Evolutionary conservation across 2,329 filamentous ascomycete genomes (phyloP), one percentile per base, ranked within the genome.

Genomic region (Aspergillus fructus): DNA sequence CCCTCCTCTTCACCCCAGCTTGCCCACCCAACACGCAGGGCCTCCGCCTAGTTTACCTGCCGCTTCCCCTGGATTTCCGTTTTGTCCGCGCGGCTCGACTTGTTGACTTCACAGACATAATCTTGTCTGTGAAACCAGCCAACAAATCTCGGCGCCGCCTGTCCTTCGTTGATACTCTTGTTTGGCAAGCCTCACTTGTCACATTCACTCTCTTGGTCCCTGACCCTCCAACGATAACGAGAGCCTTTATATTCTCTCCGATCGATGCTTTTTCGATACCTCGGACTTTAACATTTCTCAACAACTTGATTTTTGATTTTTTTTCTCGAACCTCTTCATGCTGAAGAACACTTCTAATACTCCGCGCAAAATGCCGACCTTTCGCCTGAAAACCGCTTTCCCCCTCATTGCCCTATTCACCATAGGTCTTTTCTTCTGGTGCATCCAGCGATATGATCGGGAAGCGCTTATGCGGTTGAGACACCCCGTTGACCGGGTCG

Each of bases 361-460:
- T 59, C 62, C 71, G 58, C 58, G 65, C 68, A 75, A 66, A 61
- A 75, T 76, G 73, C 71, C 73, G 62, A 64, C 72, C 49, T 66
- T 77, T 60, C 70, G 74, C 59, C 63, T 72, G 34, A 76, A 75
- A 65, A 72, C 72, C 56, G 62, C 72, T 19, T 72, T 76, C 50
- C 72, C 74, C 53, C 61, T 76, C 56, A 59, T 75, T 53, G 73
- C 71, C 59, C 63, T 76, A 57, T 57, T 75, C 55, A 69, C 70
- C 40, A 74, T 76, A 53, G 69, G 67, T 33, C 64, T 75, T 49
- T 76, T 76, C 62, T 76, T 77, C 63, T 76, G 68, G 67, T 70
- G 68, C 61, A 67, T 75, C 61, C 68, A 76, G 55, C 72, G 72
- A 50, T 76, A 73, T 56, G 73, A 77, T 53, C 68, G 67, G 39